These are phyloP conservation scores for Solidago caesia DNA, from an alignment of 129 eudicot genomes.

Conservation along the genomic window DNA sequence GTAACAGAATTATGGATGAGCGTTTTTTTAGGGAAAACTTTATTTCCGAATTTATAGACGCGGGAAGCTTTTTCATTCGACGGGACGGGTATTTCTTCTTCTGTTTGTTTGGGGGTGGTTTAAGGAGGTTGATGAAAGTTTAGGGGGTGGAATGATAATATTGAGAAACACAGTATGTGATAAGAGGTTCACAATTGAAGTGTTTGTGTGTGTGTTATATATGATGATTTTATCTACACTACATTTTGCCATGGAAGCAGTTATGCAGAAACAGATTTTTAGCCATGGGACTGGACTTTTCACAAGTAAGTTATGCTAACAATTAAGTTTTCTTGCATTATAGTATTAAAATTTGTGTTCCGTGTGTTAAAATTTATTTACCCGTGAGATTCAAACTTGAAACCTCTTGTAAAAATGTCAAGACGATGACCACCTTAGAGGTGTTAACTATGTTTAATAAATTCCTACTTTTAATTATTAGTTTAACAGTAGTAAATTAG, in stretches of 20 bases:
- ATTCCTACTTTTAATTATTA: too few relatives aligned
- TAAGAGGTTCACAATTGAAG: slow-evolving; percentile 23
- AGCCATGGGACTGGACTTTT: slow-evolving; percentile 23
- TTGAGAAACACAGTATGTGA: background rate
- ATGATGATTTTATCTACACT: slow-evolving; percentile 9
- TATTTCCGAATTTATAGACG: slow-evolving; percentile 24
- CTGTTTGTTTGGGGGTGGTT: slow-evolving; percentile 28
- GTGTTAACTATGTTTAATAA: too few relatives aligned
- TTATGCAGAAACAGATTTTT: slow-evolving; percentile 29
- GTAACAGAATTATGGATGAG: slow-evolving; percentile 37
- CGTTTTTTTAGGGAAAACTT: slow-evolving; percentile 37
- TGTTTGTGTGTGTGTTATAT: background rate
- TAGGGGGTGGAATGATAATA: slow-evolving; percentile 13
- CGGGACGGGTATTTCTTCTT: slow-evolving; percentile 21
- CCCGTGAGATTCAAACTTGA: too few relatives aligned
- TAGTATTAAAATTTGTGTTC: background rate
- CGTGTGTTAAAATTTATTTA: background rate
- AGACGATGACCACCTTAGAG: too few relatives aligned
- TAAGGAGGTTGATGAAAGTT: slow-evolving; percentile 8
- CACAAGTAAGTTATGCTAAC: slow-evolving; percentile 18
- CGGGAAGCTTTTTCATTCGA: slow-evolving; percentile 31
- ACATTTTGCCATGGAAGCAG: slow-evolving; percentile 23
- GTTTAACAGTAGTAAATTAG: too few relatives aligned
- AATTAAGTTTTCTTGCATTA: too few relatives aligned
- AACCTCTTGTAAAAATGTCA: too few relatives aligned